Percentiles rank a stretch among this genome's conserved stretches.
Conservation (phyloP, 495 filamentous ascomycete genomes). For the Xylaria acuta region DNA sequence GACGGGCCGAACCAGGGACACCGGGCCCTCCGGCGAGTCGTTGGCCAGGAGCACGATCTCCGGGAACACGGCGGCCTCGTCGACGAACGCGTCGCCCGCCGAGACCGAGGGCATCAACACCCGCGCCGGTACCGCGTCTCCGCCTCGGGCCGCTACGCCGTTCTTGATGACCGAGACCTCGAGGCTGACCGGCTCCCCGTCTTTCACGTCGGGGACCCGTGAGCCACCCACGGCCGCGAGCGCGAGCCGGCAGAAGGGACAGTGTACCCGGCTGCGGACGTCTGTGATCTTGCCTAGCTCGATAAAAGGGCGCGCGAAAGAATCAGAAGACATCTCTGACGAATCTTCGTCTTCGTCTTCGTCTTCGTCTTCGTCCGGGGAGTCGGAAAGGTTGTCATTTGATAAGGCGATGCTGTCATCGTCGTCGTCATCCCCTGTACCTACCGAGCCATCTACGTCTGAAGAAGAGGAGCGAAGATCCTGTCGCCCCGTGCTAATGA, state of each 20-base stretch:
- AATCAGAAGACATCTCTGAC: slow-evolving; percentile 1
- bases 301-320: background rate
- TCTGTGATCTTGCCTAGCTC: slow-evolving; percentile 9
- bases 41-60: slow-evolving; percentile 26
- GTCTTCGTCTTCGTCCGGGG: background rate
- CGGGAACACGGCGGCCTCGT: slow-evolving; percentile 17
- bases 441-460: background rate
- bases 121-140: background rate
- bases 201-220: background rate
- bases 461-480: background rate
- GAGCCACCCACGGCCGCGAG: slow-evolving; percentile 20
- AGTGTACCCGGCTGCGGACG: slow-evolving; percentile 1
- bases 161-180: background rate
- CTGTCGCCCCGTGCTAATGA: background rate
- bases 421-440: background rate
- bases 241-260: slow-evolving; percentile 24
- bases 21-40: slow-evolving; percentile 1
- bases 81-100: background rate
- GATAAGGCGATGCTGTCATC: slow-evolving; percentile 3
- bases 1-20: background rate
- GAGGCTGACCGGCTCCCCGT: slow-evolving; percentile 11
- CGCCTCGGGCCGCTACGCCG: background rate
- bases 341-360: background rate
- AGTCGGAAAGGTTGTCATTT: background rate
- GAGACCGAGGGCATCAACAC: slow-evolving; percentile 2